Conservation (phyloP, 1,284 basidiomycete species). For the Xerocomus amazonicus region DNA sequence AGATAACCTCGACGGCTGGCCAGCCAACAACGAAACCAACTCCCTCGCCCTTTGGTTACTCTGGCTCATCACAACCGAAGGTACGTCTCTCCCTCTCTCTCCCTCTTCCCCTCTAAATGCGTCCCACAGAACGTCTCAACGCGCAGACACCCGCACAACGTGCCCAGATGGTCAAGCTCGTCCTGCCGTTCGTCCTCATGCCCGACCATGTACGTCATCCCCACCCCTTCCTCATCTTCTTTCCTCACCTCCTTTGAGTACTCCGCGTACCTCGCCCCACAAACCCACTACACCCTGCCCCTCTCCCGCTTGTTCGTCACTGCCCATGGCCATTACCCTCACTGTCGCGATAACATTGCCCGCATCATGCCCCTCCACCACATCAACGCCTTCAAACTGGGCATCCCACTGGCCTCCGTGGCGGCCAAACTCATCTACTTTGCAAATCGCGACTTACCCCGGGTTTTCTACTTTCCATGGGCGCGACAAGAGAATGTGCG, state of each 20-base stretch:
- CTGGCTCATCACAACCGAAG: constrained; percentile 55
- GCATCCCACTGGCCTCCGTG: constrained; percentile 48
- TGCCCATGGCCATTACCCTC: constrained; percentile 53
- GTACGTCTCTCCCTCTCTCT: constrained; percentile 29
- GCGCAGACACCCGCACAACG: constrained; percentile 39
- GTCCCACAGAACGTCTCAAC: constrained; percentile 45
- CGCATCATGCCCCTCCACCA: constrained; percentile 40
- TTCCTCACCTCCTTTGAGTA: constrained; percentile 39
- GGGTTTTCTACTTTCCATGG: no score
- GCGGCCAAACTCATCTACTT: constrained; percentile 65
- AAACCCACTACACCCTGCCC: constrained; percentile 56
- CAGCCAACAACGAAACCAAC: constrained; percentile 46
- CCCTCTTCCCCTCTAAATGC: background rate
- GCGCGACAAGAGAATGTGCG: no score
- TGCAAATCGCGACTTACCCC: constrained; percentile 56
- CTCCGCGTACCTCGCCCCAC: constrained; percentile 53
- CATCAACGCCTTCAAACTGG: constrained; percentile 34
- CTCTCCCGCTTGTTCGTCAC: constrained; percentile 46
- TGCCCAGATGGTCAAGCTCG: constrained; percentile 44
- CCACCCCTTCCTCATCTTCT: background rate
- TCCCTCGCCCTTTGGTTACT: constrained; percentile 58
- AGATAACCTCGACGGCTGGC: constrained; percentile 48
- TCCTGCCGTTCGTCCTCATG: constrained; percentile 57
- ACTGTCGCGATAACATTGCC: constrained; percentile 43
- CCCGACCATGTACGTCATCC: constrained; percentile 44